Percentiles rank a stretch among this genome's conserved stretches.
Conservation (phyloP, 768 basidiomycete genomes). For the Pholiota microspora region DNA sequence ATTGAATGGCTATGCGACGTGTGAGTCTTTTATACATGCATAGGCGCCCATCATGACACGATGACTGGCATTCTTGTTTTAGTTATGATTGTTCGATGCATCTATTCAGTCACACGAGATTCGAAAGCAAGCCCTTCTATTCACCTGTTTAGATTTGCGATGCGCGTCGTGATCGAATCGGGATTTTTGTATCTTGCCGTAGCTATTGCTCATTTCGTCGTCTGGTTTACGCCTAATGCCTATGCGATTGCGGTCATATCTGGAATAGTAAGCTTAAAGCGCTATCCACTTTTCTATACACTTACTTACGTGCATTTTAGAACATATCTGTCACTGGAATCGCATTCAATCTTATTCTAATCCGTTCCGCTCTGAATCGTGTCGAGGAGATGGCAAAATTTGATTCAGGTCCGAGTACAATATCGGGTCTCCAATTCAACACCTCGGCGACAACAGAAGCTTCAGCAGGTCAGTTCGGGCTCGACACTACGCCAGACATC, state of each 20-base stretch:
- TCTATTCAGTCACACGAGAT: neutral
- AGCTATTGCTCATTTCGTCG: slow-evolving; percentile 12
- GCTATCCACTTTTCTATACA: neutral
- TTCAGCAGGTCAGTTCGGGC: too few relatives aligned
- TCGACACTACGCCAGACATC: too few relatives aligned
- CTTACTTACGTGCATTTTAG: slow-evolving; percentile 1
- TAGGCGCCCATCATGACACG: neutral
- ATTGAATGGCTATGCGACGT: slow-evolving; percentile 16
- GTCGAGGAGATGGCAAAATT: neutral
- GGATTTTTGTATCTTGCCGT: slow-evolving; percentile 14
- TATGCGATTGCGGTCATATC: slow-evolving; percentile 12
- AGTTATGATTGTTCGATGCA: slow-evolving; percentile 10
- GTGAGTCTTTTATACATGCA: neutral
- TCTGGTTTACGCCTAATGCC: slow-evolving; percentile 5
- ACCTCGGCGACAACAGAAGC: too few relatives aligned
- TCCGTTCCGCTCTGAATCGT: slow-evolving; percentile 1
- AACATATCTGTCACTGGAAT: slow-evolving; percentile 16
- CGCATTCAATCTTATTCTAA: slow-evolving; percentile 22
- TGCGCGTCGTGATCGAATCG: slow-evolving; percentile 18
- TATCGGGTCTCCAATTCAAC: too few relatives aligned
- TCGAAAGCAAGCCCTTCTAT: neutral
- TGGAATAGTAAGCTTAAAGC: slow-evolving; percentile 15
- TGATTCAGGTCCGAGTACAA: too few relatives aligned
- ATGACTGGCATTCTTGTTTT: neutral
- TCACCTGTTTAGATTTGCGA: neutral